Evolutionary conservation across 805 yeast species (phyloP).

Genomic region (Zygoascus bituminiphila): DNA sequence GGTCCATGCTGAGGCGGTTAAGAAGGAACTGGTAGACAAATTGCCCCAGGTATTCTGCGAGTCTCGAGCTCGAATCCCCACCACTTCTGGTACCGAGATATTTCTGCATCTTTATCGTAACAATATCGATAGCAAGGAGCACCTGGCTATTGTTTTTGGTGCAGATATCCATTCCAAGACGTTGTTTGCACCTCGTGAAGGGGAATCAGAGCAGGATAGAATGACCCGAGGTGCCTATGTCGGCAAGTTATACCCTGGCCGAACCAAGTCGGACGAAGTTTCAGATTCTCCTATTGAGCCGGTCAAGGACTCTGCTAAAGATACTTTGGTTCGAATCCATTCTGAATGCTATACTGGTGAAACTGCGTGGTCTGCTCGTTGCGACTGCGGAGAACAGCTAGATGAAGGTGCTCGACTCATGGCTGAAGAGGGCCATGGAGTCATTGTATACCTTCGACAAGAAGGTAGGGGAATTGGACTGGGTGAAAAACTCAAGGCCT

Average conservation of each 20-base stretch:
- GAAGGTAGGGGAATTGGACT: constrained; percentile 98
- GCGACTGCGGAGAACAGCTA: constrained; percentile 99
- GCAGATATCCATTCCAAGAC: constrained; percentile 77
- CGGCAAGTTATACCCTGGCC: constrained; percentile 84
- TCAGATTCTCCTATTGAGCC: constrained; percentile 9
- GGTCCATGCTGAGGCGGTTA: constrained; percentile 9
- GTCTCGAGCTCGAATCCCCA: constrained; percentile 94
- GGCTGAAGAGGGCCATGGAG: constrained; percentile 83
- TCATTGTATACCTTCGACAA: constrained; percentile 90
- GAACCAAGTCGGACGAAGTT: constrained; percentile 40
- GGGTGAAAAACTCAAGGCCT: constrained; percentile 96
- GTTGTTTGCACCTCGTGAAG: constrained; percentile 49
- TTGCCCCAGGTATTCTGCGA: constrained; percentile 79
- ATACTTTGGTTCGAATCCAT: constrained; percentile 73
- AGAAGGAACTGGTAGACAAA: constrained; percentile 13
- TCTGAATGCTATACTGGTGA: constrained; percentile 99
- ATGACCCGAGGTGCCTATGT: constrained; percentile 99
- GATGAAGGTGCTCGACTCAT: constrained; percentile 94
- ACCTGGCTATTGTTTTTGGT: constrained; percentile 93
- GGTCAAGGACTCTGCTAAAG: constrained; percentile 9
- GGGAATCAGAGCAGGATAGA: constrained; percentile 82
- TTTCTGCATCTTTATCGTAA: constrained; percentile 85
- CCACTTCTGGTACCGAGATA: constrained; percentile 90
- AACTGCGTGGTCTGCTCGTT: constrained; percentile 97
- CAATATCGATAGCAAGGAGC: constrained; percentile 84